These are phyloP conservation scores for Ustanciosporium gigantosporum DNA, from an alignment of 1,284 basidiomycete species.

Conservation along the genomic window DNA sequence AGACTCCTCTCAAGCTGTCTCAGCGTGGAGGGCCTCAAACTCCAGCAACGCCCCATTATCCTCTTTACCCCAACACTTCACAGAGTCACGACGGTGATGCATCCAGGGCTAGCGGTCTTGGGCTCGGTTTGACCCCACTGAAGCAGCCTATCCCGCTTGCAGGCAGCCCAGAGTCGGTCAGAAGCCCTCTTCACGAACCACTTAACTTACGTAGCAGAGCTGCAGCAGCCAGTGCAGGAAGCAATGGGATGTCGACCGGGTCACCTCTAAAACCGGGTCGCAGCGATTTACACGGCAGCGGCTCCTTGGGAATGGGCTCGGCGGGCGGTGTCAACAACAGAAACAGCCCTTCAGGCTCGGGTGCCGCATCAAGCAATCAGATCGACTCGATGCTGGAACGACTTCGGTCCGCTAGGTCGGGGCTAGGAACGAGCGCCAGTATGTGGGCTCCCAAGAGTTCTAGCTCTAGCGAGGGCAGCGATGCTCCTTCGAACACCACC, in stretches of 20 bases:
- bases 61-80: conserved; percentile 10
- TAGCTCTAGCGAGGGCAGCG: not conserved
- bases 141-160: conserved; percentile 25
- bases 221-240: too few species aligned
- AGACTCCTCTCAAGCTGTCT: conserved; percentile 49
- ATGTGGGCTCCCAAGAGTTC: conserved; percentile 39
- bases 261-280: conserved; percentile 23
- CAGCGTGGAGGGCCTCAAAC: conserved; percentile 35
- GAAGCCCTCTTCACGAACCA: conserved; percentile 23
- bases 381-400: conserved; percentile 41
- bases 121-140: conserved; percentile 33
- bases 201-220: conserved; percentile 18
- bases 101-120: conserved; percentile 27
- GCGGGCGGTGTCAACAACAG: conserved; percentile 1
- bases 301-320: conserved; percentile 16
- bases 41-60: conserved; percentile 32
- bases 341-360: not conserved
- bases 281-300: conserved; percentile 6
- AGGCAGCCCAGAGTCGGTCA: conserved; percentile 12
- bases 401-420: conserved; percentile 25
- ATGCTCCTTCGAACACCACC: not conserved
- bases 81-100: conserved; percentile 12
- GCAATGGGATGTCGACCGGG: conserved; percentile 8
- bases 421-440: conserved; percentile 28
- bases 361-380: conserved; percentile 6